phyloP scores from a whole-genome alignment of 768 basidiomycete species.

The Tylopilus rubrobrunneus region DNA sequence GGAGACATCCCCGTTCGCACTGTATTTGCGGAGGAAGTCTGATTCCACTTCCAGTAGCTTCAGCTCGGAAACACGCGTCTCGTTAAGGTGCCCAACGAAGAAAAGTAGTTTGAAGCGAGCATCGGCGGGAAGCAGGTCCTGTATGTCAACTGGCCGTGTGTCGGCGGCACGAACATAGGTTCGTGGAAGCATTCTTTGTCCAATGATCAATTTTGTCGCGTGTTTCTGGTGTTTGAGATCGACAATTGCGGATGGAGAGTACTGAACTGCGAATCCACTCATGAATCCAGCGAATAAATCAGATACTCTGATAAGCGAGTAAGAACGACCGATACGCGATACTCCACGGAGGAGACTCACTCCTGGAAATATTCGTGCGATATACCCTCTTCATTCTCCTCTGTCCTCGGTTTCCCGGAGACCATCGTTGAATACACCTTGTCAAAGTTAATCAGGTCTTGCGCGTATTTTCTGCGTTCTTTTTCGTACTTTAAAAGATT shows the following conservation, averaged over 20 bases:
- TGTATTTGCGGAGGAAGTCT: too few relatives aligned
- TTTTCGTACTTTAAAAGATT: slow-evolving; percentile 51
- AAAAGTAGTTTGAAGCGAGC: too few relatives aligned
- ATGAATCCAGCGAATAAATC: slow-evolving; percentile 36
- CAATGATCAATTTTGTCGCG: slow-evolving; percentile 26
- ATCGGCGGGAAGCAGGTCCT: not conserved
- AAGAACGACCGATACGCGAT: not conserved
- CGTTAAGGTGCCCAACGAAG: too few relatives aligned
- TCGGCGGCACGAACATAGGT: not conserved
- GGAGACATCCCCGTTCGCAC: too few relatives aligned
- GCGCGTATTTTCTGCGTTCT: slow-evolving; percentile 65
- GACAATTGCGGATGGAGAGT: slow-evolving; percentile 35
- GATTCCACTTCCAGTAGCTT: not conserved
- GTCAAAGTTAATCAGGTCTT: slow-evolving; percentile 72
- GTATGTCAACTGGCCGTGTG: not conserved
- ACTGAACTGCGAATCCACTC: slow-evolving; percentile 40
- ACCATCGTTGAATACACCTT: slow-evolving; percentile 61
- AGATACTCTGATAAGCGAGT: slow-evolving; percentile 28
- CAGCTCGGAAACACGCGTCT: not conserved
- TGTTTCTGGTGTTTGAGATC: slow-evolving; percentile 27
- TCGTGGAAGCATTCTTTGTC: not conserved
- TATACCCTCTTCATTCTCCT: slow-evolving; percentile 33
- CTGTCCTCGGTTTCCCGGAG: slow-evolving; percentile 59
- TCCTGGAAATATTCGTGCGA: slow-evolving; percentile 34
- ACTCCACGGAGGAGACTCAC: slow-evolving; percentile 13